Evolutionary conservation across 352 stramenopile species (phyloP), one percentile per base, ranked within the genome.

Genomic region (Phytopythium cucurbitacearum): DNA sequence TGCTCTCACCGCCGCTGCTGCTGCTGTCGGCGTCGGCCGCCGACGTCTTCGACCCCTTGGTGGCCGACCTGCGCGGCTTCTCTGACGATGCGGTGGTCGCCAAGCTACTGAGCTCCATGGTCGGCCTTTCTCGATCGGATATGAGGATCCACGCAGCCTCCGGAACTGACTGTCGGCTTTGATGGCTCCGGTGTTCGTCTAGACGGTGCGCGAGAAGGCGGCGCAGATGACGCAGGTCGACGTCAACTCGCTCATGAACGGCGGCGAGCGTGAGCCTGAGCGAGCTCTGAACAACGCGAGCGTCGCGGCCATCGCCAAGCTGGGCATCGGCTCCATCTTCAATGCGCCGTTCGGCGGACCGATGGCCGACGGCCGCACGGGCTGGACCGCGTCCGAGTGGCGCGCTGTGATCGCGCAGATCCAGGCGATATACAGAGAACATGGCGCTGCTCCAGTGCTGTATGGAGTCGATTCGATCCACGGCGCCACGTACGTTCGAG

Each of bases 161-260:
- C 21, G 2, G 21, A 28, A 28, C 21, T 28, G 21, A 28, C 21
- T 28, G 21, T 28, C 21, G 21, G 53, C 57, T 28, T 41, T 70
- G 40, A 58, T 59, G 7, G 49, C 51, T 34, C 35, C 66, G 37
- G 12, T 71, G n/a, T 57, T 53, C 12, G 72, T 66, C 37, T 66
- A 85, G 77, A 82, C 73, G 6, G 43, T 89, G 3, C 71, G 57
- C 0, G 69, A 87, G 62, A 89, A 87, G 52, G 64, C 91, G 49
- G 85, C 81, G 43, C 87, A 97, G 58, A 96, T 97, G 87, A 88
- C 85, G 28, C 87, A 97, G 65, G 80, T 97, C 59, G 87, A 96
- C 56, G 92, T 97, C 53, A 81, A 94, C 50, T 80, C 89, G 36
- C 72, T 95, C 64, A 63, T 89, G 59, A 68, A 89, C 51, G 67